phyloP scores from a whole-genome alignment of 176 grass and related monocot genomes.

The sorghum (Sorghum bicolor) region Sorghum_bicolor_NCBIv3 NC_012873.2:27320001-27320500 shows the following conservation, averaged over 20 bases:
- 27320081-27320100: conserved; percentile 36
- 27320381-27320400: conserved; percentile 81
- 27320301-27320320: conserved; percentile 17
- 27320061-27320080: conserved; percentile 25
- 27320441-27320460: not conserved
- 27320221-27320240: conserved; percentile 27
- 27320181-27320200: conserved; percentile 34
- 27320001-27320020: not conserved
- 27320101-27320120: conserved; percentile 28
- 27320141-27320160: conserved; percentile 14
- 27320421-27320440: conserved; percentile 81
- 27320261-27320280: not conserved
- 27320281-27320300: conserved; percentile 36
- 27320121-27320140: conserved; percentile 39
- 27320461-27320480: not conserved
- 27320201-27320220: conserved; percentile 1
- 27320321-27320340: conserved; percentile 47
- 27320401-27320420: conserved; percentile 73
- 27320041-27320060: conserved; percentile 18
- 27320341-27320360: conserved; percentile 59
- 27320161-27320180: not conserved
- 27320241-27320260: not conserved
- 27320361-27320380: conserved; percentile 70
- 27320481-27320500: not conserved
- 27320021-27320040: conserved; percentile 23